phyloP scores from a whole-genome alignment of 805 yeast genomes.

The Metschnikowia koreensis region DNA sequence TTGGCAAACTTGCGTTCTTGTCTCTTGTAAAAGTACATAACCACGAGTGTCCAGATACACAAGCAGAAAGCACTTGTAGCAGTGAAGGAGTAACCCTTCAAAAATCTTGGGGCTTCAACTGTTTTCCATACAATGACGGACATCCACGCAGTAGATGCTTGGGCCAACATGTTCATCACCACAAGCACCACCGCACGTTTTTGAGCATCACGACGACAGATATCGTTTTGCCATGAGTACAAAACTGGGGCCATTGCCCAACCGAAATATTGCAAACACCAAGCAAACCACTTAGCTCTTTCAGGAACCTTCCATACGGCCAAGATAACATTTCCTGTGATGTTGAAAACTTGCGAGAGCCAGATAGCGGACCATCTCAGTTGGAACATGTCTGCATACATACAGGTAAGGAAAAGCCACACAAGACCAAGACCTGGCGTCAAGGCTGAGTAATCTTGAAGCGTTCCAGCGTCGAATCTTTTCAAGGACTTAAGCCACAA shows the following conservation, averaged over 20 bases:
- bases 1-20: conserved; percentile 32
- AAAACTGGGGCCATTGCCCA: conserved; percentile 67
- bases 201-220: conserved; percentile 55
- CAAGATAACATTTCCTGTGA: conserved; percentile 51
- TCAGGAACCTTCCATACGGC: conserved; percentile 59
- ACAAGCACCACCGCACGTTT: conserved; percentile 57
- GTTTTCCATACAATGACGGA: conserved; percentile 52
- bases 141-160: conserved; percentile 54
- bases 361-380: conserved; percentile 52
- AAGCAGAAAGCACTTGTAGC: conserved; percentile 47
- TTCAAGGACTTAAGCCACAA: conserved; percentile 50
- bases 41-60: conserved; percentile 50
- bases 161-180: conserved; percentile 53
- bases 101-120: conserved; percentile 54
- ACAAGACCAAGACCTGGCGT: conserved; percentile 45
- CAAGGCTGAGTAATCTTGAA: conserved; percentile 44
- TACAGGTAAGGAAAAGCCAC: conserved; percentile 38
- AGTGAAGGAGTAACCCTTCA: conserved; percentile 52
- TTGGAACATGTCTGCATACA: conserved; percentile 36
- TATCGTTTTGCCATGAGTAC: conserved; percentile 57
- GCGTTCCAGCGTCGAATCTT: conserved; percentile 28
- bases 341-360: conserved; percentile 52
- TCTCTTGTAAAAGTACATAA: conserved; percentile 44
- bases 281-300: conserved; percentile 65
- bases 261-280: conserved; percentile 56